phyloP scores from a whole-genome alignment of 164 flowering plant species.

The Houttuynia cordata region DNA sequence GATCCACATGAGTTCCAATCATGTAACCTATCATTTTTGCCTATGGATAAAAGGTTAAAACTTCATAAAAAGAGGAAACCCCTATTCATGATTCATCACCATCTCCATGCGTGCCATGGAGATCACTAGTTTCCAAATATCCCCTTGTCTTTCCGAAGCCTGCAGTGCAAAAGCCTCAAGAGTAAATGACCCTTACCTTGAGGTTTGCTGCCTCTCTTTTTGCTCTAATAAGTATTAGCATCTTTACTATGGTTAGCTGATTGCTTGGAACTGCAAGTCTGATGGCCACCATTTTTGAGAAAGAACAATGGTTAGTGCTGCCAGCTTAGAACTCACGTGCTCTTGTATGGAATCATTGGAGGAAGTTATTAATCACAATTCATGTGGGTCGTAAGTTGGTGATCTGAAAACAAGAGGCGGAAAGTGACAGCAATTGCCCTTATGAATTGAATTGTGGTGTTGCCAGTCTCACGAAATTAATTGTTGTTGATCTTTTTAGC shows the following conservation, averaged over 20 bases:
- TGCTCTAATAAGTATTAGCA: neutral
- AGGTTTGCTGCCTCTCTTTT: neutral
- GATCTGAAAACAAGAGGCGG: neutral
- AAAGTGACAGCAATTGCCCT: neutral
- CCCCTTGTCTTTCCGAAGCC: neutral
- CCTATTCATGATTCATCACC: neutral
- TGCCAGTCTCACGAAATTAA: neutral
- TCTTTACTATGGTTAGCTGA: neutral
- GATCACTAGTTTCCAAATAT: constrained; percentile 1
- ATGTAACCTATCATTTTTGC: neutral
- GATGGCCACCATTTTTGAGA: neutral
- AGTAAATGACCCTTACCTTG: neutral
- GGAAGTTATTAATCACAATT: neutral
- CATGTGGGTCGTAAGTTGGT: neutral
- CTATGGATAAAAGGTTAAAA: neutral
- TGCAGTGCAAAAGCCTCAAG: neutral
- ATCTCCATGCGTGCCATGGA: too few relatives aligned
- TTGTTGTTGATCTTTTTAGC: neutral
- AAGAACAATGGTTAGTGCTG: neutral
- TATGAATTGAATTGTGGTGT: neutral
- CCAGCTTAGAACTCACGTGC: constrained; percentile 1
- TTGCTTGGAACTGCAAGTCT: neutral
- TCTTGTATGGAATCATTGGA: neutral
- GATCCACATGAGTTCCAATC: neutral
- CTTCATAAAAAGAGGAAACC: neutral